Evolutionary conservation across 371 early-diverging fungal species (phyloP).

Genomic region (Umbelopsis sp.): DNA sequence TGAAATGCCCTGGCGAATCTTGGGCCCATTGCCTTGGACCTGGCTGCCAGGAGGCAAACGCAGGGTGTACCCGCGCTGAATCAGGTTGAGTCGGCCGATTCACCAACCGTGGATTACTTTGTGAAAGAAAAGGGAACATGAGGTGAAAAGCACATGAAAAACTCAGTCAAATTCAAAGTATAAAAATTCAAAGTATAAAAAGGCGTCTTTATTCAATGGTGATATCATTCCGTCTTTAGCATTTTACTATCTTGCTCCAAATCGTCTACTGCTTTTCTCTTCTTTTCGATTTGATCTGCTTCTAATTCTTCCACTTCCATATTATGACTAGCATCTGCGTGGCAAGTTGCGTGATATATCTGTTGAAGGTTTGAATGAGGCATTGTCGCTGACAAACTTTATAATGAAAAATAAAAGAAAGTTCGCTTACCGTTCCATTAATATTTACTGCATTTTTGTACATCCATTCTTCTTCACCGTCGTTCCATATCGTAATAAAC

Average conservation of each 20-base stretch:
- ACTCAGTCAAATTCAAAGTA: not conserved
- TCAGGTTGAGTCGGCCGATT: conserved; percentile 3
- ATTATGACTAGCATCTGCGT: conserved; percentile 51
- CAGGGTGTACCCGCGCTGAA: conserved; percentile 6
- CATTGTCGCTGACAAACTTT: not conserved
- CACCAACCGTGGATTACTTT: conserved; percentile 3
- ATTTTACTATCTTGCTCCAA: not conserved
- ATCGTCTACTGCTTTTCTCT: conserved; percentile 18
- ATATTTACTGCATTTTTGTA: conserved; percentile 78
- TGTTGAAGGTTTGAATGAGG: conserved; percentile 18
- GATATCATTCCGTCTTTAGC: not conserved
- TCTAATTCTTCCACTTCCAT: conserved; percentile 21
- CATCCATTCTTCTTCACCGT: conserved; percentile 91
- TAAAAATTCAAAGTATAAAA: not conserved
- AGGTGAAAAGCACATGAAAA: conserved; percentile 8
- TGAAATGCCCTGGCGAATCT: not conserved
- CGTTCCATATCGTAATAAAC: conserved; percentile 85
- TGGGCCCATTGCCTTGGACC: not conserved
- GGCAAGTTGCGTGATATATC: conserved; percentile 75
- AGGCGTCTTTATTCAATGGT: not conserved
- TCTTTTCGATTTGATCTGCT: conserved; percentile 15
- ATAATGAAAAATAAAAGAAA: not conserved
- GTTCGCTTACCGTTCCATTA: conserved; percentile 60
- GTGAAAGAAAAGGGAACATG: conserved; percentile 11
- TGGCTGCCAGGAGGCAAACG: conserved; percentile 1